Evolutionary conservation across 305 asterid genomes (phyloP), one percentile per base, ranked within the genome.

Genomic region (Solanum hybrid): DNA sequence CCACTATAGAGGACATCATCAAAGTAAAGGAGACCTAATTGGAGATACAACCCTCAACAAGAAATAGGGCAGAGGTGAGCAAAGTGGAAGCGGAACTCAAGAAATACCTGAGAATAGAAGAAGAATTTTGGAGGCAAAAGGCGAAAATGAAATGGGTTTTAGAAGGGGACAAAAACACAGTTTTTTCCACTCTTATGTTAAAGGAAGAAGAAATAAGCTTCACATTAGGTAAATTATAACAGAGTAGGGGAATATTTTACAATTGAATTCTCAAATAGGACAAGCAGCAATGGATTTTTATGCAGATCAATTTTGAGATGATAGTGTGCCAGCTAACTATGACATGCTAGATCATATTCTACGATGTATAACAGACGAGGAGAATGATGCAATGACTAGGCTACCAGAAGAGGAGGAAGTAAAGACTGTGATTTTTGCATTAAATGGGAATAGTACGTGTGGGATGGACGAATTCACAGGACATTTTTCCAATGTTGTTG

Each of bases 381-480:
- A 60, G 26, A 60, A 60, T 60, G 26, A 7, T 19, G 26, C 0
- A 0, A 60, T 60, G 71, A 60, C 26, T 7, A 60, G 2, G 71
- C 26, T 60, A 19, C 71, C 11, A 7, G 11, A 60, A 7, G 10
- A 60, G 26, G 26, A 2, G 26, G 26, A 60, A 60, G 26, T 60
- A 3, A 22, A 19, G 0, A 66, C 0, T 9, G 6, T 66, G 13
- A 0, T n/a, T 2, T 9, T 66, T 66, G 31, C 1, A 9, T 66
- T 66, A n/a, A 66, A n/a, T 66, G 29, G 26, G 7, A n/a, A 10
- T n/a, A 66, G 1, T n/a, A 1, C 0, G 12, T 10, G 14, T 10
- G 31, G 14, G 1, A 0, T 3, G 0, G 5, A 66, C 26, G 6
- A 1, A n/a, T 66, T 66, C 3, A 66, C 7, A 9, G 0, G 73